Evolutionary conservation across 2,329 filamentous ascomycete genomes (phyloP), one percentile per base, ranked within the genome.

Genomic region (Ophiocordyceps unilateralis): DNA sequence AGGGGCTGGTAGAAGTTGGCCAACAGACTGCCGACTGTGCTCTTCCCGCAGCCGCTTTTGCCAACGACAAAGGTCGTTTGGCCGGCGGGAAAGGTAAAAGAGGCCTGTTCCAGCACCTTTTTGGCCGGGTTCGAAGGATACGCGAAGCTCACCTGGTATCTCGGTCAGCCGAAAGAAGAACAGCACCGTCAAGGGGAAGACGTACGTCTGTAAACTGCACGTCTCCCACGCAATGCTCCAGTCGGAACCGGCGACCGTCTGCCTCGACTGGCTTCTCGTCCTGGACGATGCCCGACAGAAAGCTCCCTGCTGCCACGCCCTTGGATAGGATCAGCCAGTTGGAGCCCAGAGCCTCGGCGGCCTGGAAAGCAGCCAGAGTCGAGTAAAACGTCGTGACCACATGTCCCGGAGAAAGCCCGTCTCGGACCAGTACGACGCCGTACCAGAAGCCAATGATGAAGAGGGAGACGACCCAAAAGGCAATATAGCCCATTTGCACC

Each of bases 401-500:
- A 44, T 80, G 67, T 0, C 80, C 83, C 0, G 84, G 64, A 11
- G 65, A 68, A 12, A 75, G 62, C 1, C 76, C 76, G 1, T 70
- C 60, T 10, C 68, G 65, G 10, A 91, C 77, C 2, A 94, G 69
- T 1, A 74, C 65, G 23, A 81, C 73, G 0, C 87, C 88, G 51
- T 88, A 93, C 76, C 84, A 94, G 54, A 96, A 95, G 0, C 87
- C 88, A 45, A 87, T 73, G 0, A 93, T 80, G 50, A 96, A 95
- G 56, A 95, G 78, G 2, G 68, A 69, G 4, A 86, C 72, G 24
- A 81, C 78, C 64, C 87, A 78, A 50, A 93, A 74, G 40, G 81
- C 78, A 42, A 84, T 70, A 40, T 82, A 73, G 0, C 78, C 79
- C 53, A 83, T 77, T 53, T 94, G 87, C 3, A 78, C 56, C 1